Base-by-base conservation (phyloP, 1,284 basidiomycete genomes). In the Gymnopus androsaceus region DNA sequence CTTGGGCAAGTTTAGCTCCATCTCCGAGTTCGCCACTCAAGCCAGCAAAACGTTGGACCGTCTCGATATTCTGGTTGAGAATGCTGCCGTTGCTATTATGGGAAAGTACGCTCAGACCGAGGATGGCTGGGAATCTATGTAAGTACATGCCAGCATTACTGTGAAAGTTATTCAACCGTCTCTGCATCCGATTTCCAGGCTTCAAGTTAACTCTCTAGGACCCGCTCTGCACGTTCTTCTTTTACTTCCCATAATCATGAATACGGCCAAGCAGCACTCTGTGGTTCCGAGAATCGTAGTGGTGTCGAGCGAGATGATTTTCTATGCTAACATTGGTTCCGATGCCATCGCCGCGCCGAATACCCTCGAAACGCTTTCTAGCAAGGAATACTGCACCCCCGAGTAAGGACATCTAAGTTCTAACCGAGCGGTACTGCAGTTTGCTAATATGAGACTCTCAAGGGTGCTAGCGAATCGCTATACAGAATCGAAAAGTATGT, bases 51-150 rank as follows among this genome's bases (percentile, higher is more conserved):
- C 77, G 9, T 69, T 67, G 11, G 69, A 65, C 1, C 59, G 72
- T 21, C 61, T 80, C 4, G 76, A 78, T 57, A 70, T 76, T 9
- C 62, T 79, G 1, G 66, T 79, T 6, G 65, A 67, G 55, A 78
- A 78, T 54, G 76, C 75, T 17, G 76, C 60, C 0, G 58, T 73
- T 7, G 38, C 34, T 36, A 21, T 56, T 0, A 38, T 52, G 1
- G 3, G 7, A 3, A 47, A 37, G 14, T 71, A 70, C 48, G 46
- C 59, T 11, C 37, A 62, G 2, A 75, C 72, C 0, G 55, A 52
- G 1, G 75, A 78, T 59, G 74, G 73, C 4, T 77, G 70, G 70
- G 76, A 78, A 55, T 50, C 63, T 11, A 62, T 63, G 75, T 75
- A 63, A 48, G 73, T 64, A n/a, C n/a, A n/a, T n/a, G n/a, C n/a